Evolutionary conservation across 768 basidiomycete species (phyloP).

Genomic region (Amanita molliuscula): DNA sequence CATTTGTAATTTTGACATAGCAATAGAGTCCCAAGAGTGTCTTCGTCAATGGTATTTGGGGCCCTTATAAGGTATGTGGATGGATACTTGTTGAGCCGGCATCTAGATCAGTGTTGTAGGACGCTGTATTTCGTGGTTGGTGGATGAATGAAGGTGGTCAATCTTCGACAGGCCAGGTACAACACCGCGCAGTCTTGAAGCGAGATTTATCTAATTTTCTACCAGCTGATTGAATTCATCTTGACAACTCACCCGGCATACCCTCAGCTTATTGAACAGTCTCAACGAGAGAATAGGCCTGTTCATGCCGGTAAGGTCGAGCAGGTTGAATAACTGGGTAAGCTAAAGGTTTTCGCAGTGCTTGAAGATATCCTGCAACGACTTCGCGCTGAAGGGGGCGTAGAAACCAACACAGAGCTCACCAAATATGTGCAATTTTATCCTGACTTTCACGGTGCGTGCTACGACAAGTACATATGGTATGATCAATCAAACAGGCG

Average conservation of each 20-base stretch:
- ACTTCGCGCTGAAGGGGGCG: conserved; percentile 43
- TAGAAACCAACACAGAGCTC: conserved; percentile 65
- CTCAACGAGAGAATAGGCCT: conserved; percentile 46
- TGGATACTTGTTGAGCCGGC: not conserved
- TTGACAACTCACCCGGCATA: conserved; percentile 89
- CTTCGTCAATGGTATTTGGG: conserved; percentile 91
- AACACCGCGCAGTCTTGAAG: conserved; percentile 3
- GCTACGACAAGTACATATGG: not conserved
- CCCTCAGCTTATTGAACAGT: conserved; percentile 50
- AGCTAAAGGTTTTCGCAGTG: conserved; percentile 27
- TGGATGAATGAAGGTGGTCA: conserved; percentile 99
- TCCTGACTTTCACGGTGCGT: conserved; percentile 83
- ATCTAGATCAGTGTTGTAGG: conserved; percentile 29
- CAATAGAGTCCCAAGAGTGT: conserved; percentile 66
- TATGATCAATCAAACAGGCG: not conserved
- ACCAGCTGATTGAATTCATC: conserved; percentile 86
- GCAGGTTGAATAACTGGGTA: not conserved
- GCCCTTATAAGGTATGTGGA: conserved; percentile 59
- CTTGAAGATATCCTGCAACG: conserved; percentile 66
- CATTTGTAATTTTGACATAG: not conserved
- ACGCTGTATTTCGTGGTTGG: conserved; percentile 87
- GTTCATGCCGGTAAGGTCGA: conserved; percentile 42
- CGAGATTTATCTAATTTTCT: not conserved
- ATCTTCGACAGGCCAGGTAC: conserved; percentile 91
- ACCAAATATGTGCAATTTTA: conserved; percentile 91